Percentiles rank a stretch among this genome's conserved stretches.
phyloP scores from a whole-genome alignment of 441 rosid species.

The Mallotus japonicus region DNA sequence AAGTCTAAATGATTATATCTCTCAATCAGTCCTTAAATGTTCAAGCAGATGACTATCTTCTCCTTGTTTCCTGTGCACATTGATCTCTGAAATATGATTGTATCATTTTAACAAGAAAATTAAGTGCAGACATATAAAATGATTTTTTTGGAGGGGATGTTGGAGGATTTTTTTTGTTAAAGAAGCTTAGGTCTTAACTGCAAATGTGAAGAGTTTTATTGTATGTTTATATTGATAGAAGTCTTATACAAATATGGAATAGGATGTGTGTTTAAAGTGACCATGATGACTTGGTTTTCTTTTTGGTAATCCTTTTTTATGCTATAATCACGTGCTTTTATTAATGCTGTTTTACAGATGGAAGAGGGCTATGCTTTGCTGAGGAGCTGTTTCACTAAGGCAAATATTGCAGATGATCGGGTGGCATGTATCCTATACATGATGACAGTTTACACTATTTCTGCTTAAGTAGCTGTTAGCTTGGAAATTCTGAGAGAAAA shows the following conservation, averaged over 20 bases:
- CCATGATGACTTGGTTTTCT: background rate
- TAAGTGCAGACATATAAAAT: background rate
- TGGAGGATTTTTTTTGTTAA: background rate
- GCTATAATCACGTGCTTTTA: background rate
- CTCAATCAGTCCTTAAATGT: too few species aligned
- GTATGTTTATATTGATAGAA: background rate
- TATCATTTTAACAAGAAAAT: background rate
- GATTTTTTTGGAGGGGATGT: background rate
- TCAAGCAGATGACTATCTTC: background rate
- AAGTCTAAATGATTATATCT: too few species aligned
- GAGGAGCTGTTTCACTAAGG: conserved; percentile 44
- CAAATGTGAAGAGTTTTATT: background rate
- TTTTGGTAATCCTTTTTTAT: conserved; percentile 1
- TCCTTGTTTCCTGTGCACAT: background rate
- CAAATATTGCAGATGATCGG: conserved; percentile 45
- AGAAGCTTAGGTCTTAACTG: background rate
- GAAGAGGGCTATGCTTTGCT: conserved; percentile 66
- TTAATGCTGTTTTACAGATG: conserved; percentile 47
- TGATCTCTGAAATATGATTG: background rate
- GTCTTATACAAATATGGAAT: background rate
- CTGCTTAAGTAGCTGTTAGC: conserved; percentile 17
- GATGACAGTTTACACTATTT: conserved; percentile 13
- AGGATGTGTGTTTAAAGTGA: background rate
- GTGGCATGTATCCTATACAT: conserved; percentile 60
- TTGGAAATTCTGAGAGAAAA: conserved; percentile 19